Evolutionary conservation across 176 grass and related monocot species (phyloP).

Genomic region (Oryza meridionalis): DNA sequence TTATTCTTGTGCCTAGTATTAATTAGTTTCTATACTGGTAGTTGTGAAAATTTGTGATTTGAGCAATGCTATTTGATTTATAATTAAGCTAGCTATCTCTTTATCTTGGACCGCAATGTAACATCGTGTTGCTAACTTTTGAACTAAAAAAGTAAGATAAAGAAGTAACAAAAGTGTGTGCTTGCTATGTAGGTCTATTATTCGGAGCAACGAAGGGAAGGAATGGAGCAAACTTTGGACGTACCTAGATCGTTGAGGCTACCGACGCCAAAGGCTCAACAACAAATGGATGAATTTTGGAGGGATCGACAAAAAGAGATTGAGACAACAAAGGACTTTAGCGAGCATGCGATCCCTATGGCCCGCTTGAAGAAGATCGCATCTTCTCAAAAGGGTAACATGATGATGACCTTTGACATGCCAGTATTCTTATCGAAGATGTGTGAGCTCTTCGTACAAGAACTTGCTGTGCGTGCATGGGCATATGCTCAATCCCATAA

Average conservation of each 20-base stretch:
- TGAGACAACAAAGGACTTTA: not conserved
- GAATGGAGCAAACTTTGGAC: not conserved
- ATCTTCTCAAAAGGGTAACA: not conserved
- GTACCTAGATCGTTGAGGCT: not conserved
- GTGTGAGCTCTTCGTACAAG: not conserved
- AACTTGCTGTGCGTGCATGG: not conserved
- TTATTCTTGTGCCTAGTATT: not conserved
- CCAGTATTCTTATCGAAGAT: not conserved
- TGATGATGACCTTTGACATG: slow-evolving; percentile 7
- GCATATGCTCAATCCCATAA: not conserved
- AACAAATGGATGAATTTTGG: not conserved
- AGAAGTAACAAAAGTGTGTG: not conserved
- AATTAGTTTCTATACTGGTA: not conserved
- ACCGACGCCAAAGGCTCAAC: not conserved
- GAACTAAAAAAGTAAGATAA: not conserved
- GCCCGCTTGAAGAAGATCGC: not conserved
- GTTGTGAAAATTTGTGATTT: not conserved
- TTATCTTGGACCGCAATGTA: not conserved
- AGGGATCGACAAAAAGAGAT: not conserved
- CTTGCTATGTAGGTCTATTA: not conserved
- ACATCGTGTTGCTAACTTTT: not conserved
- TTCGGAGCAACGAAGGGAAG: not conserved
- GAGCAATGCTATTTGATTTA: not conserved
- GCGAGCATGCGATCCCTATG: not conserved
- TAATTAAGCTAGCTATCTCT: not conserved